phyloP scores from a whole-genome alignment of 2,329 filamentous ascomycete species.

The Epichloe gansuensis region DNA sequence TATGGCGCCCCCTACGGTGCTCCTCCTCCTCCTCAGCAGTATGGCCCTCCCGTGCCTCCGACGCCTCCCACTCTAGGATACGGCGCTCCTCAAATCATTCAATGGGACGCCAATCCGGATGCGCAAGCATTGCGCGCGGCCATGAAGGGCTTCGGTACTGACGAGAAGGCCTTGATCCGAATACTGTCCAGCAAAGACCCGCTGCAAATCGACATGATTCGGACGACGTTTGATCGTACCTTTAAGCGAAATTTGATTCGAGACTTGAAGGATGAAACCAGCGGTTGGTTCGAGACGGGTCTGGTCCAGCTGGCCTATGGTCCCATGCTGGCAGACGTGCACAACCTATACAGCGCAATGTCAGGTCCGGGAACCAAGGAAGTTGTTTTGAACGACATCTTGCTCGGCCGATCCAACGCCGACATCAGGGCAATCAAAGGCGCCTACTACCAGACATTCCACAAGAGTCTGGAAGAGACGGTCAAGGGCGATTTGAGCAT shows the following conservation, averaged over 20 bases:
- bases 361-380: slow-evolving; percentile 80
- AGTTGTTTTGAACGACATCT: slow-evolving; percentile 69
- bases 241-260: slow-evolving; percentile 57
- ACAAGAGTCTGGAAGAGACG: slow-evolving; percentile 54
- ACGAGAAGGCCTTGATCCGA: slow-evolving; percentile 66
- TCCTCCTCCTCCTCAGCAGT: slow-evolving; percentile 22
- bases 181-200: slow-evolving; percentile 64
- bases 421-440: slow-evolving; percentile 79
- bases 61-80: slow-evolving; percentile 65
- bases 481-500: slow-evolving; percentile 70
- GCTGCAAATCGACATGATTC: slow-evolving; percentile 59
- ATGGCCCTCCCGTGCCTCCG: slow-evolving; percentile 34
- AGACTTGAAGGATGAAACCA: slow-evolving; percentile 68
- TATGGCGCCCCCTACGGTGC: slow-evolving; percentile 34
- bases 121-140: slow-evolving; percentile 63
- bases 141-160: slow-evolving; percentile 90
- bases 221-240: slow-evolving; percentile 51
- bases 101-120: slow-evolving; percentile 55
- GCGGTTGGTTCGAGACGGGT: slow-evolving; percentile 61
- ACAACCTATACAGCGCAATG: slow-evolving; percentile 59
- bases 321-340: slow-evolving; percentile 65
- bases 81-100: slow-evolving; percentile 54
- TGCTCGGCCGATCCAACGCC: slow-evolving; percentile 73
- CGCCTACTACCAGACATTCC: slow-evolving; percentile 58
- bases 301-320: slow-evolving; percentile 67